These are phyloP conservation scores for Pharnaceum exiguum DNA, from an alignment of 148 eudicot genomes.

Conservation along the genomic window DNA sequence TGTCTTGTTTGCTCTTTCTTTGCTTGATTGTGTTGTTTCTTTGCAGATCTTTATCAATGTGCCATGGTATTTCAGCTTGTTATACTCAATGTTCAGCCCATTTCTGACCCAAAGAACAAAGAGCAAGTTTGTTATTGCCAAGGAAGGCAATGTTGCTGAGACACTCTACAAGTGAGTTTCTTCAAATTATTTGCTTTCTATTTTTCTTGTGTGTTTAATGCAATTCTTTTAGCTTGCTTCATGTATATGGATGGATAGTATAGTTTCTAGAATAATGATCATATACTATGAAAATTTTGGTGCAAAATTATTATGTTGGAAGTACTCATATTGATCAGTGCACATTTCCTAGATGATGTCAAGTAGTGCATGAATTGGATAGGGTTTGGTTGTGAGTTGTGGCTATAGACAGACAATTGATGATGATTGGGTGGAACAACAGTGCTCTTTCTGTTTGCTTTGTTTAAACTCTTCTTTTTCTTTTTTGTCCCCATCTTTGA, in stretches of 20 bases:
- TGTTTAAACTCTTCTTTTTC: neutral
- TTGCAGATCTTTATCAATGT: conserved; percentile 86
- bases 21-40: conserved; percentile 2
- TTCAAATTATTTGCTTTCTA: no score
- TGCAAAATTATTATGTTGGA: neutral
- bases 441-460: neutral
- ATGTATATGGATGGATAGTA: neutral
- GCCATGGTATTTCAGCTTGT: conserved; percentile 91
- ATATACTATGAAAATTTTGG: neutral
- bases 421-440: neutral
- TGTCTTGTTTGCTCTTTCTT: conserved; percentile 1
- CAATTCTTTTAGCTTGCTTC: neutral
- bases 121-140: conserved; percentile 91
- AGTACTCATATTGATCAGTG: neutral
- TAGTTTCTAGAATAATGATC: neutral
- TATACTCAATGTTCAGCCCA: conserved; percentile 91
- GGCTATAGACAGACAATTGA: no score
- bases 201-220: neutral
- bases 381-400: no score
- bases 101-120: conserved; percentile 89
- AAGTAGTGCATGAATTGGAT: neutral
- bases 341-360: neutral
- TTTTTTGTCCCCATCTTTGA: conserved; percentile 3
- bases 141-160: conserved; percentile 75
- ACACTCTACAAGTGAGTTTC: conserved; percentile 76